Base-by-base conservation (phyloP, 106 monocot genomes). In the Platanthera zijinensis region DNA sequence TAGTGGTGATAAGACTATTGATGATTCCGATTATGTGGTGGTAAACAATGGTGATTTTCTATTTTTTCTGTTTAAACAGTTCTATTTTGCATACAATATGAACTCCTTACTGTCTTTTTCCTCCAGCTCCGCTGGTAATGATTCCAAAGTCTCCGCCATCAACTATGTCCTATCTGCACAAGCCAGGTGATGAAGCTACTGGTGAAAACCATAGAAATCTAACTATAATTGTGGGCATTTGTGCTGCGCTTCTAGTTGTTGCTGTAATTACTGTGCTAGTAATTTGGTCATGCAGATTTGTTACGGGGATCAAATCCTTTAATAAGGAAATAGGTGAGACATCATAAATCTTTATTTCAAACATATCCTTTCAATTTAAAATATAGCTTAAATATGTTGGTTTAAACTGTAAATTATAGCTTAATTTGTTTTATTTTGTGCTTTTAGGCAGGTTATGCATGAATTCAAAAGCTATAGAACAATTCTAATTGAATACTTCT, bases 111-210 rank as follows among this genome's bases (percentile, higher is more conserved):
- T 72, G 11, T 54, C 71, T 47, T 76, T 49, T 68, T 84, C 79
- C 39, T 77, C 50, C 89, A 94, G 94, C 90, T 80, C 90, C 94
- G 68, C 28, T 74, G 47, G 52, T 76, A 76, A 19, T 82, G 63
- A 70, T 86, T 72, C 90, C 90, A 57, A 74, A 48, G 49, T 75
- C 84, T 80, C 77, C 80, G 66, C 78, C 80, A 39, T 85, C 77
- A 57, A 63, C 82, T 78, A 19, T 32, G 30, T 56, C 81, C 13
- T 21, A 77, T 45, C 53, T 78, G 73, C 86, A 84, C 21, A 78
- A 8, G 18, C 67, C 79, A 59, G 78, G 32, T 21, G 77, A 25
- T 70, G 76, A 78, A 68, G 47, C 77, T 70, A 64, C 47, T 52
- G 73, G 72, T 50, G 61, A 48, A 48, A 83, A 53, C 30, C 83